phyloP scores from a whole-genome alignment of 2,329 filamentous ascomycete genomes.

The Blumeriella jaapii region DNA sequence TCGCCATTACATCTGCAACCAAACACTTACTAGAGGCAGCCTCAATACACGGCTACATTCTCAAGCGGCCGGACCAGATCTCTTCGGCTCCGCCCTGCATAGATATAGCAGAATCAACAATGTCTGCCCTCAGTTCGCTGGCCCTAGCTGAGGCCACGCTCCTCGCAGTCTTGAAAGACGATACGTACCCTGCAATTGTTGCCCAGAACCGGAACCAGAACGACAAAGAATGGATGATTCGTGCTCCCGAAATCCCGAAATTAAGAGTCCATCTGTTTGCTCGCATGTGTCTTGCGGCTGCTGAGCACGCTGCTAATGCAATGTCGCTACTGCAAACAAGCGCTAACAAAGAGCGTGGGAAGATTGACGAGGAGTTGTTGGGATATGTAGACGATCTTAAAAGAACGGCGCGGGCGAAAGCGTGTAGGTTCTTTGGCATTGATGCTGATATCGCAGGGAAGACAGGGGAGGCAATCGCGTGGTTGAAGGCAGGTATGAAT shows the following conservation, averaged over 20 bases:
- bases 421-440: slow-evolving; percentile 81
- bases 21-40: slow-evolving; percentile 68
- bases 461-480: slow-evolving; percentile 75
- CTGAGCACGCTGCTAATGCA: slow-evolving; percentile 75
- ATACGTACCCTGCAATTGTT: slow-evolving; percentile 77
- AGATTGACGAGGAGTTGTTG: slow-evolving; percentile 52
- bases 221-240: slow-evolving; percentile 95
- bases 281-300: slow-evolving; percentile 73
- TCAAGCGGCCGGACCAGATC: slow-evolving; percentile 39
- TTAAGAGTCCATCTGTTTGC: slow-evolving; percentile 83
- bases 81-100: slow-evolving; percentile 32
- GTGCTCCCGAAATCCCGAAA: slow-evolving; percentile 74
- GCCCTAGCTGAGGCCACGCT: slow-evolving; percentile 82
- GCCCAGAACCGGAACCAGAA: slow-evolving; percentile 71
- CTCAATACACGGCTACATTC: slow-evolving; percentile 64
- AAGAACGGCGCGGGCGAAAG: slow-evolving; percentile 66
- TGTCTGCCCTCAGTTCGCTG: slow-evolving; percentile 49
- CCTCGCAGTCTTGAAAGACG: slow-evolving; percentile 83
- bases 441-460: slow-evolving; percentile 76
- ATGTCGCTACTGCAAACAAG: slow-evolving; percentile 37
- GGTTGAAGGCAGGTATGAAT: slow-evolving; percentile 66
- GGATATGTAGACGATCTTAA: slow-evolving; percentile 68
- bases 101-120: slow-evolving; percentile 41
- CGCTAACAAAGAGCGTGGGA: slow-evolving; percentile 31
- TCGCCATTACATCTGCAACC: slow-evolving; percentile 62